phyloP scores from a whole-genome alignment of 768 basidiomycete species.

The Suillus tomentosus region DNA sequence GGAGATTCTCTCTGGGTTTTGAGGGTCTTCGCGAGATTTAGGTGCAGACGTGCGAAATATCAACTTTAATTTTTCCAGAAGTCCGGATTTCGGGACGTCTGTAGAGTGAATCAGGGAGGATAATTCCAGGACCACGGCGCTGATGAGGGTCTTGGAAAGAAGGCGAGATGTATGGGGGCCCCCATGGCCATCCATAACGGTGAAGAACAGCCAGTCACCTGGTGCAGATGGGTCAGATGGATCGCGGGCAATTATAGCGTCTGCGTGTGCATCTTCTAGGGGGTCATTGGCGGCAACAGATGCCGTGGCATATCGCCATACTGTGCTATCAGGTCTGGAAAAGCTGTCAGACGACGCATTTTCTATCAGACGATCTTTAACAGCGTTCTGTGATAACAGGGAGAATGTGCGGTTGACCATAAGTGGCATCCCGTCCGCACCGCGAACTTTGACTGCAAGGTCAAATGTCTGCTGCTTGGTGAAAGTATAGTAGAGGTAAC shows the following conservation, averaged over 20 bases:
- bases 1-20: constrained; percentile 56
- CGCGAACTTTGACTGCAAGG: constrained; percentile 51
- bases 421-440: constrained; percentile 60
- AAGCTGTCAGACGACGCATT: constrained; percentile 50
- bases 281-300: constrained; percentile 84
- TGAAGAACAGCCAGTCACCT: constrained; percentile 81
- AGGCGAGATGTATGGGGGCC: constrained; percentile 84
- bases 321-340: constrained; percentile 52
- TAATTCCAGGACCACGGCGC: constrained; percentile 79
- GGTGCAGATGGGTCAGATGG: constrained; percentile 56
- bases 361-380: constrained; percentile 61
- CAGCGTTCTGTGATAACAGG: constrained; percentile 53
- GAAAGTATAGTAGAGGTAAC: constrained; percentile 59
- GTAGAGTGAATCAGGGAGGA: constrained; percentile 48
- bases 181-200: constrained; percentile 90
- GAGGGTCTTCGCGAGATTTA: constrained; percentile 38
- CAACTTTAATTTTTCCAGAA: constrained; percentile 38
- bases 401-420: constrained; percentile 55
- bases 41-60: constrained; percentile 27
- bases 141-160: constrained; percentile 82
- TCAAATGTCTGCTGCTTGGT: constrained; percentile 56
- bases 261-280: constrained; percentile 86
- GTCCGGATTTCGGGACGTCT: constrained; percentile 26
- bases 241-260: constrained; percentile 67
- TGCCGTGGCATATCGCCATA: constrained; percentile 81